These are phyloP conservation scores for Salix caprea DNA, from an alignment of 345 rosid species.

Conservation along the genomic window DNA sequence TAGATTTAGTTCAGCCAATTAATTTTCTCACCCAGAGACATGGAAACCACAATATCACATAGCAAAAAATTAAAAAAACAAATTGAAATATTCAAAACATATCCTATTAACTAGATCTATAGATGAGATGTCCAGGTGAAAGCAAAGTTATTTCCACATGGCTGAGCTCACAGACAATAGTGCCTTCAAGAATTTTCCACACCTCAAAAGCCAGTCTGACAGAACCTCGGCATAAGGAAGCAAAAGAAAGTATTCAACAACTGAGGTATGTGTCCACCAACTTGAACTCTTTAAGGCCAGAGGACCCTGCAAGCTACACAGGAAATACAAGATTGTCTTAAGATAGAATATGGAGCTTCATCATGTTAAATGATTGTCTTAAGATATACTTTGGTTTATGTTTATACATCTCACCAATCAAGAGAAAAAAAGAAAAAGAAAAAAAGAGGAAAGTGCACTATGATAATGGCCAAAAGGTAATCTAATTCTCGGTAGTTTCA, in stretches of 20 bases:
- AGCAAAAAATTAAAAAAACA: too few species aligned
- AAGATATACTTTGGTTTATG: not conserved
- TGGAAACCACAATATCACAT: not conserved
- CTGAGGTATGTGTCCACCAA: slow-evolving; percentile 16
- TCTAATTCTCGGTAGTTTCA: not conserved
- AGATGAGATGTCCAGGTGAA: not conserved
- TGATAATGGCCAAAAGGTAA: not conserved
- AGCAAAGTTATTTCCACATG: not conserved
- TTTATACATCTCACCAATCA: not conserved
- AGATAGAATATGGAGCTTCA: not conserved
- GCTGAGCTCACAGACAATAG: not conserved
- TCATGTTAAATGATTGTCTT: not conserved
- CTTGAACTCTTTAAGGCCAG: slow-evolving; percentile 10
- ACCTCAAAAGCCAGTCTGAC: slow-evolving; percentile 20
- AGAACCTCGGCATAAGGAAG: slow-evolving; percentile 24
- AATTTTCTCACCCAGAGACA: not conserved
- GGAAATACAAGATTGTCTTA: not conserved
- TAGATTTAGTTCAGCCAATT: not conserved
- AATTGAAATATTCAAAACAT: not conserved
- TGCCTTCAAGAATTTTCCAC: not conserved
- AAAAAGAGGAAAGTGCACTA: not conserved
- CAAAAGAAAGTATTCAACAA: slow-evolving; percentile 26
- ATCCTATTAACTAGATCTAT: not conserved
- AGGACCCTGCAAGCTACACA: slow-evolving; percentile 27
- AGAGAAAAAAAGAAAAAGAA: too few species aligned